A percentile compares a stretch with the other conserved stretches of the same genome.
Conservation (phyloP, 208 protist species). For the Naegleria gruberi region DNA sequence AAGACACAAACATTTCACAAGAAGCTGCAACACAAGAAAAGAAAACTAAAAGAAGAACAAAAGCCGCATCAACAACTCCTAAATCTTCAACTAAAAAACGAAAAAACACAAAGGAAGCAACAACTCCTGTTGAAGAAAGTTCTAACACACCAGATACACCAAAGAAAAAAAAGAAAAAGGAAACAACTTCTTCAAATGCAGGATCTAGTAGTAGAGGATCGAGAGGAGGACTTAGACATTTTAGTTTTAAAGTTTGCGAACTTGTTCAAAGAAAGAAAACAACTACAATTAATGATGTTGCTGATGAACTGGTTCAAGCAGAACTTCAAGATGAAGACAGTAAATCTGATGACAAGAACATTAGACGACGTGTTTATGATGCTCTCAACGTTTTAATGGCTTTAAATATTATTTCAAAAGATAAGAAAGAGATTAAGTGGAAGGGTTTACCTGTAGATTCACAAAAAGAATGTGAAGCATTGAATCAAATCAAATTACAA, state of each 20-base stretch:
- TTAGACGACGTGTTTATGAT: slow-evolving; percentile 68
- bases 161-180: not conserved
- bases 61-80: not conserved
- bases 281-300: slow-evolving; percentile 64
- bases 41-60: not conserved
- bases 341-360: slow-evolving; percentile 58
- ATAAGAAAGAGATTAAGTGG: slow-evolving; percentile 66
- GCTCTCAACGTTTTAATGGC: slow-evolving; percentile 71
- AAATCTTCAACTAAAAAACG: not conserved
- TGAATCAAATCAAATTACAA: slow-evolving; percentile 30
- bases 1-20: not conserved
- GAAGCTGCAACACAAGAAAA: not conserved
- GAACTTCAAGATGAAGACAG: slow-evolving; percentile 21
- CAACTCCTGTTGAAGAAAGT: not conserved
- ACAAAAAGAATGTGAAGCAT: slow-evolving; percentile 23
- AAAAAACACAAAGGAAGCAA: not conserved
- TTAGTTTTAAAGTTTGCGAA: slow-evolving; percentile 60
- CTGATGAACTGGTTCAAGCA: slow-evolving; percentile 56
- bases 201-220: not conserved
- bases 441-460: slow-evolving; percentile 45
- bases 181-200: not conserved
- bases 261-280: slow-evolving; percentile 57
- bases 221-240: slow-evolving; percentile 56
- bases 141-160: not conserved
- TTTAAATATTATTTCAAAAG: slow-evolving; percentile 65